Evolutionary conservation across 1,284 basidiomycete genomes (phyloP).

Genomic region (Sanghuangporus weigelae): DNA sequence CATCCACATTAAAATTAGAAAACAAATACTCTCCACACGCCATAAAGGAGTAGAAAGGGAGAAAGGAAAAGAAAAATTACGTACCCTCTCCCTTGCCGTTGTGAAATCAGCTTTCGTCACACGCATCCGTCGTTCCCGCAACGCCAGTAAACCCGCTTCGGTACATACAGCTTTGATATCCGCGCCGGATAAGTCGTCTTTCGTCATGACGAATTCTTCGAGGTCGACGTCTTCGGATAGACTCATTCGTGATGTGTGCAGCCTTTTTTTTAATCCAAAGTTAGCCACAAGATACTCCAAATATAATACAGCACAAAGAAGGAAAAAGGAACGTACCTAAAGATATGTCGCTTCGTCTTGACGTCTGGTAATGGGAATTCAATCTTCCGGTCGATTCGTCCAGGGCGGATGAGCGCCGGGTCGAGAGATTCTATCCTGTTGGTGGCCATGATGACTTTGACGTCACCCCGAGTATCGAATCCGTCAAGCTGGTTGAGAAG

Average conservation of each 20-base stretch:
- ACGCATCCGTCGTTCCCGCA: slow-evolving; percentile 94
- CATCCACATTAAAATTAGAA: no score
- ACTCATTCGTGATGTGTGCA: slow-evolving; percentile 97
- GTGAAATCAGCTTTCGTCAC: slow-evolving; percentile 93
- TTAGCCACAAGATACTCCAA: background rate
- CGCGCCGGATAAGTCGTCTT: slow-evolving; percentile 95
- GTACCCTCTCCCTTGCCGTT: slow-evolving; percentile 82
- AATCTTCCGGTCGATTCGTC: slow-evolving; percentile 98
- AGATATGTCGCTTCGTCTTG: slow-evolving; percentile 97
- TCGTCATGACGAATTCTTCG: slow-evolving; percentile 94
- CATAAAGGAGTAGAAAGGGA: background rate
- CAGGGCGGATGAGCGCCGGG: slow-evolving; percentile 95
- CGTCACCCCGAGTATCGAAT: slow-evolving; percentile 98
- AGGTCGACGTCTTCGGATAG: slow-evolving; percentile 89
- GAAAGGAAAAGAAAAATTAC: slow-evolving; percentile 19
- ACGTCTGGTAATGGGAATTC: slow-evolving; percentile 93
- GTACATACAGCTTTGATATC: slow-evolving; percentile 99
- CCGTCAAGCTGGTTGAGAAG: slow-evolving; percentile 97
- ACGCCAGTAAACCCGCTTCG: slow-evolving; percentile 91
- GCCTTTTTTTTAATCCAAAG: slow-evolving; percentile 32
- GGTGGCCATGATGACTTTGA: slow-evolving; percentile 95
- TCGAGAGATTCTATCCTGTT: slow-evolving; percentile 95
- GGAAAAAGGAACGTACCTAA: slow-evolving; percentile 53
- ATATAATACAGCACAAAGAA: background rate
- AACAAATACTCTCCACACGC: slow-evolving; percentile 14